Evolutionary conservation across 495 filamentous ascomycete genomes (phyloP).

Genomic region (Venustampulla echinocandica): DNA sequence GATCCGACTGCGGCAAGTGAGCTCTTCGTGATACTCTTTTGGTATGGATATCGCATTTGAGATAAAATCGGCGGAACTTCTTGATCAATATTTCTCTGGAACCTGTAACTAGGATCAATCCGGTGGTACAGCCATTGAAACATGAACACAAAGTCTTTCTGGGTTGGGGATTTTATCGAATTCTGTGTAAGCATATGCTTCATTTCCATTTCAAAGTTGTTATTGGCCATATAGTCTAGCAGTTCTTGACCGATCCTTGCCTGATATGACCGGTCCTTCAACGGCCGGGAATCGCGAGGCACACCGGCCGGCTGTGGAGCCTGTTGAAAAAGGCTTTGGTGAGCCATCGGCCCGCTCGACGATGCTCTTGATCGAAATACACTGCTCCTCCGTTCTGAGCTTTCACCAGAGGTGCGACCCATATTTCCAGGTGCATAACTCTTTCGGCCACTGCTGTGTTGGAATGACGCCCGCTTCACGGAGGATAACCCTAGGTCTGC

Average conservation of each 20-base stretch:
- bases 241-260: slow-evolving; percentile 78
- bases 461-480: slow-evolving; percentile 76
- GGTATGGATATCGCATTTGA: slow-evolving; percentile 88
- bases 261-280: slow-evolving; percentile 73
- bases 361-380: slow-evolving; percentile 63
- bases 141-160: slow-evolving; percentile 94
- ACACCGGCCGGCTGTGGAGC: slow-evolving; percentile 68
- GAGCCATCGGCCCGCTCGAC: slow-evolving; percentile 49
- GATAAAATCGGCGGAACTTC: slow-evolving; percentile 88
- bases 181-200: slow-evolving; percentile 83
- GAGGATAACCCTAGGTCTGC: slow-evolving; percentile 73
- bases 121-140: slow-evolving; percentile 97
- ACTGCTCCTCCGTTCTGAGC: slow-evolving; percentile 69
- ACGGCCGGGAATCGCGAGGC: slow-evolving; percentile 79
- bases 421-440: slow-evolving; percentile 58
- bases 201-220: slow-evolving; percentile 97
- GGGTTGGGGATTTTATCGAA: slow-evolving; percentile 82
- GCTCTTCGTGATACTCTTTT: slow-evolving; percentile 87
- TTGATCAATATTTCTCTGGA: slow-evolving; percentile 84
- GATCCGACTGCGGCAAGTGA: slow-evolving; percentile 91
- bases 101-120: slow-evolving; percentile 86
- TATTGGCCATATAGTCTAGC: slow-evolving; percentile 77
- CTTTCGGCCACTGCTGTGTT: slow-evolving; percentile 52
- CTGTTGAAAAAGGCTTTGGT: slow-evolving; percentile 89
- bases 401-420: slow-evolving; percentile 39